phyloP scores from a whole-genome alignment of 2,329 filamentous ascomycete genomes.

The Microdochium trichocladiopsis region DNA sequence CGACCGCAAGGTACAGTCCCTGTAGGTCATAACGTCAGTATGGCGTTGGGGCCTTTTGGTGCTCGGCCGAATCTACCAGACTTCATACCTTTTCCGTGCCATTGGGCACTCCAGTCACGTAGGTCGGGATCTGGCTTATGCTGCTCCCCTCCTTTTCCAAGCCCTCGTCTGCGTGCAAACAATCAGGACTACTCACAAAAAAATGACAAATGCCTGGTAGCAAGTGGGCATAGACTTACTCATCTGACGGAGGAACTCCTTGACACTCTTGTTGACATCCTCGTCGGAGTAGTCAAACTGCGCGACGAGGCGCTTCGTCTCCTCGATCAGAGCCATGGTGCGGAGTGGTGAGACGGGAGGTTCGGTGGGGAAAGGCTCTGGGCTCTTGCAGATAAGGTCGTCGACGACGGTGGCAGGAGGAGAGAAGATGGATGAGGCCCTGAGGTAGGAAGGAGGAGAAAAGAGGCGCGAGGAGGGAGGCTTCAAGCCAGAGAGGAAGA shows the following conservation, averaged over 20 bases:
- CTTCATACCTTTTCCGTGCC: slow-evolving; percentile 82
- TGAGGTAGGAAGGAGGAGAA: slow-evolving; percentile 15
- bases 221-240: slow-evolving; percentile 45
- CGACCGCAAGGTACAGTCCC: slow-evolving; percentile 93
- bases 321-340: slow-evolving; percentile 57
- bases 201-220: no score
- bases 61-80: background rate
- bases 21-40: slow-evolving; percentile 24
- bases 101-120: slow-evolving; percentile 92
- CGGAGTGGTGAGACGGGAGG: slow-evolving; percentile 47
- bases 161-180: slow-evolving; percentile 60
- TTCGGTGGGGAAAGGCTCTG: slow-evolving; percentile 44
- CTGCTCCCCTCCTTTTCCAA: slow-evolving; percentile 70
- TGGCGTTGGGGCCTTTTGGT: slow-evolving; percentile 1
- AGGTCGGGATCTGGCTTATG: slow-evolving; percentile 93
- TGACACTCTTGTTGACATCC: slow-evolving; percentile 71
- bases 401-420: slow-evolving; percentile 31
- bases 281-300: slow-evolving; percentile 80
- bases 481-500: slow-evolving; percentile 43
- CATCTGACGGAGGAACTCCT: slow-evolving; percentile 85
- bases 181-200: slow-evolving; percentile 3
- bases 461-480: slow-evolving; percentile 29
- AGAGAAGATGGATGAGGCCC: slow-evolving; percentile 26
- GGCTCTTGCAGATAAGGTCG: slow-evolving; percentile 47
- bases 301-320: slow-evolving; percentile 72